phyloP scores from a whole-genome alignment of 768 basidiomycete genomes.

The Leccinum pellstonianum region DNA sequence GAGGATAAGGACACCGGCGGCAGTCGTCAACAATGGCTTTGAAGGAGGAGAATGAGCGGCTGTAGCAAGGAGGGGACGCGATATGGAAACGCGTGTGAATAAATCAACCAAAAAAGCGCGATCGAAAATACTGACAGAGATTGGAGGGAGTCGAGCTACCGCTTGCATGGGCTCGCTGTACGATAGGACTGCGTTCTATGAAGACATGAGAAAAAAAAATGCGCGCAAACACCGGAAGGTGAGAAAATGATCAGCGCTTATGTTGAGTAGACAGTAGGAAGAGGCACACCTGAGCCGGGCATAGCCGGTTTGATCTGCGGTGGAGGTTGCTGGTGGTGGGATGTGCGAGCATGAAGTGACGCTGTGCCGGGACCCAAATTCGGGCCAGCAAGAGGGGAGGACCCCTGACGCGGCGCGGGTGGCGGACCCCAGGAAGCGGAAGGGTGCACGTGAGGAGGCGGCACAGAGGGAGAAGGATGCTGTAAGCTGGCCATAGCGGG shows the following conservation, averaged over 20 bases:
- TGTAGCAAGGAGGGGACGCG: constrained; percentile 1
- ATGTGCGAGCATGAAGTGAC: constrained; percentile 27
- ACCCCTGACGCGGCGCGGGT: constrained; percentile 30
- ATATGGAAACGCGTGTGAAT: constrained; percentile 8
- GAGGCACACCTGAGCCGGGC: constrained; percentile 30
- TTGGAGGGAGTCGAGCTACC: constrained; percentile 27
- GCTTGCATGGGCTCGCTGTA: constrained; percentile 27
- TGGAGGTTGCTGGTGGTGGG: constrained; percentile 29
- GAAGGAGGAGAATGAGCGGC: constrained; percentile 31
- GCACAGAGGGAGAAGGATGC: constrained; percentile 31
- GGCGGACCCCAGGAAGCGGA: constrained; percentile 34
- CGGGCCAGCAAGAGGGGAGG: constrained; percentile 28
- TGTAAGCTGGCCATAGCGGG: constrained; percentile 35
- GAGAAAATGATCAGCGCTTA: constrained; percentile 6
- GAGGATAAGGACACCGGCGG: constrained; percentile 28
- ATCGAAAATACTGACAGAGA: constrained; percentile 21
- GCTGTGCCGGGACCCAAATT: constrained; percentile 23
- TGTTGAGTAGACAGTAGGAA: not conserved
- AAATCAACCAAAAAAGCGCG: not conserved
- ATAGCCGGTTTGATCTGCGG: constrained; percentile 34
- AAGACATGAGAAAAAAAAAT: constrained; percentile 12
- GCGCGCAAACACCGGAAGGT: constrained; percentile 1
- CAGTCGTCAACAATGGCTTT: constrained; percentile 26
- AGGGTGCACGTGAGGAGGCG: constrained; percentile 32
- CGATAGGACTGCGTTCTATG: constrained; percentile 31